Evolutionary conservation across 139 green algal genomes (phyloP).

Genomic region (Chlorella sp.): DNA sequence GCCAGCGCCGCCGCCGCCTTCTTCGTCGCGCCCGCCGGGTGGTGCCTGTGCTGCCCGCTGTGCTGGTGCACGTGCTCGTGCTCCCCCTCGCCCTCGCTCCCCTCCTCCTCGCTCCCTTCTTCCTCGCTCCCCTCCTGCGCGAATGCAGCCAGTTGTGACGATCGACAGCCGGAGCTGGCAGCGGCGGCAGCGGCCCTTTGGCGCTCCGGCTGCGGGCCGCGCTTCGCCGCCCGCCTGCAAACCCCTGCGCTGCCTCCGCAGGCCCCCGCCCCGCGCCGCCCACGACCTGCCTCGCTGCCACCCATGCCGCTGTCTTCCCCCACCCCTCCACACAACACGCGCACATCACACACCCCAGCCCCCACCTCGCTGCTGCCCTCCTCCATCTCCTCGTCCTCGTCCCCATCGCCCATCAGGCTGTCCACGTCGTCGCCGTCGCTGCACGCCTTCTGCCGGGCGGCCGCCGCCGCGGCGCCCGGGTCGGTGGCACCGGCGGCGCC

Average conservation of each 20-base stretch:
- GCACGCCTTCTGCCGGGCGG: neutral
- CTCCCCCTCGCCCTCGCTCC: constrained; percentile 32
- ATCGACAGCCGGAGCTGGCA: too few species aligned
- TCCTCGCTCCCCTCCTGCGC: constrained; percentile 25
- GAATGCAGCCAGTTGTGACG: too few species aligned
- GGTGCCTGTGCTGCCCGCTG: constrained; percentile 9
- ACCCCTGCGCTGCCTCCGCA: too few species aligned
- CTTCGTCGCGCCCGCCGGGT: constrained; percentile 20
- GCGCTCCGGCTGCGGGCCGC: too few species aligned
- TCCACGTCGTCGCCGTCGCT: constrained; percentile 54
- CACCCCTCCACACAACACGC: too few species aligned
- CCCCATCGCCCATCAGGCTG: constrained; percentile 10
- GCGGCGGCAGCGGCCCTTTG: too few species aligned
- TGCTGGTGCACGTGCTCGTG: constrained; percentile 36
- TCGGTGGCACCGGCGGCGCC: neutral
- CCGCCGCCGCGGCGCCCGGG: too few species aligned
- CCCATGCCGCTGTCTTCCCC: too few species aligned
- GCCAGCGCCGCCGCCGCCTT: constrained; percentile 91
- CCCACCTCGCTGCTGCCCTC: neutral
- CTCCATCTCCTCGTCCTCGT: constrained; percentile 1
- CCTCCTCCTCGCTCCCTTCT: constrained; percentile 34
- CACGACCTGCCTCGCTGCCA: too few species aligned
- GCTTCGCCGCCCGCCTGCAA: too few species aligned
- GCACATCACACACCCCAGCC: too few species aligned
- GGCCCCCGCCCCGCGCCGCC: too few species aligned